A percentile compares a stretch with the other conserved stretches of the same genome.
Evolutionary conservation across 495 filamentous ascomycete species (phyloP).

Genomic region (Elasticomyces elasticus): DNA sequence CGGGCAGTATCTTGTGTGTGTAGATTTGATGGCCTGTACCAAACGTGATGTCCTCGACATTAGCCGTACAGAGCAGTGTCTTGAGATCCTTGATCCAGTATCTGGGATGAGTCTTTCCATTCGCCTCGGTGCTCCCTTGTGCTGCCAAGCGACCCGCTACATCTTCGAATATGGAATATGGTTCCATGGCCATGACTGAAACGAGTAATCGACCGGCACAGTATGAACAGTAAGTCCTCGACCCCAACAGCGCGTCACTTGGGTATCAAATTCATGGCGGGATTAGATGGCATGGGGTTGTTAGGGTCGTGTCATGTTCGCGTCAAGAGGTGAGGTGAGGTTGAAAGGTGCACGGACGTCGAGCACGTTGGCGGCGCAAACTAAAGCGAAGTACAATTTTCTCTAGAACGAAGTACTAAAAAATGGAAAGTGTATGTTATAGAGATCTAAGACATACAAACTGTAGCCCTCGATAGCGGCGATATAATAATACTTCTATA

Average conservation of each 20-base stretch:
- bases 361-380: too few relatives aligned
- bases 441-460: too few relatives aligned
- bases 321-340: background rate
- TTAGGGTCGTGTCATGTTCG: background rate
- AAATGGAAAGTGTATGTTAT: too few relatives aligned
- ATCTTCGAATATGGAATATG: background rate
- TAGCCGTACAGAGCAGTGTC: slow-evolving; percentile 38
- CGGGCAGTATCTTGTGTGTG: slow-evolving; percentile 39
- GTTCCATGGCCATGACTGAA: background rate
- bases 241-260: too few relatives aligned
- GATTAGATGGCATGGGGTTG: too few relatives aligned
- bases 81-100: slow-evolving; percentile 22
- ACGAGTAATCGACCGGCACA: too few relatives aligned
- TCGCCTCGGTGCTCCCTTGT: background rate
- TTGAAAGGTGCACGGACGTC: background rate
- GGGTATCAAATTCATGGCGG: too few relatives aligned
- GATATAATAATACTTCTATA: too few relatives aligned
- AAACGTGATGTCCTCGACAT: slow-evolving; percentile 39
- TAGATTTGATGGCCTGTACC: slow-evolving; percentile 52
- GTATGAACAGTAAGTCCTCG: too few relatives aligned
- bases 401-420: too few relatives aligned
- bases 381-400: too few relatives aligned
- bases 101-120: slow-evolving; percentile 11
- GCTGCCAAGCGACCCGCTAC: background rate
- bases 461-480: too few relatives aligned